These are phyloP conservation scores for Escallonia herrerae DNA, from an alignment of 129 eudicot species.

Conservation along the genomic window DNA sequence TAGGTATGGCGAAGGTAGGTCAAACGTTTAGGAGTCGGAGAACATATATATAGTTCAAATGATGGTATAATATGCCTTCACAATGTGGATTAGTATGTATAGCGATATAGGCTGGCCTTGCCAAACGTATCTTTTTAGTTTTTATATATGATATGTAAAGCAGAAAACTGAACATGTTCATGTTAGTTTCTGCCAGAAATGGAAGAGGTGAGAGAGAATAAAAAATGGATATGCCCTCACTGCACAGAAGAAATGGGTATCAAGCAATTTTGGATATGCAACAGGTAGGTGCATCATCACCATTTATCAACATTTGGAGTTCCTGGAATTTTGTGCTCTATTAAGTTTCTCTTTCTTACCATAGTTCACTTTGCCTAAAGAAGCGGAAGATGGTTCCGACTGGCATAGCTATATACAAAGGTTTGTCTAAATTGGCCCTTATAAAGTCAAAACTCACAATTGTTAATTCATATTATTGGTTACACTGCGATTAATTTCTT, in stretches of 20 bases:
- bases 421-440: conserved; percentile 21
- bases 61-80: too few relatives aligned
- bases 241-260: conserved; percentile 55
- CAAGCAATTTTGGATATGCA: conserved; percentile 72
- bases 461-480: background rate
- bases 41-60: background rate
- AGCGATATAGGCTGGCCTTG: too few relatives aligned
- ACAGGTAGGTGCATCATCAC: conserved; percentile 34
- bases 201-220: conserved; percentile 64
- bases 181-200: conserved; percentile 23
- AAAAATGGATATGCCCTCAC: conserved; percentile 74
- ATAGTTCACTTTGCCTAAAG: conserved; percentile 60
- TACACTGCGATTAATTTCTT: background rate
- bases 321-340: background rate
- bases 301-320: background rate
- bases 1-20: conserved; percentile 71
- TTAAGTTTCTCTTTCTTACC: background rate
- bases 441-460: background rate
- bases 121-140: too few relatives aligned
- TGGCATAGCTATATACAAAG: conserved; percentile 63
- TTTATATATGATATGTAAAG: too few relatives aligned
- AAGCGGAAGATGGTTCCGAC: conserved; percentile 66
- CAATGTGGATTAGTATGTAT: background rate
- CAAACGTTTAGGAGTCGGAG: background rate
- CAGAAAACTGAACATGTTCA: too few relatives aligned